Base-by-base conservation (phyloP, 2,329 filamentous ascomycete genomes). In the Claviceps pazoutovae region DNA sequence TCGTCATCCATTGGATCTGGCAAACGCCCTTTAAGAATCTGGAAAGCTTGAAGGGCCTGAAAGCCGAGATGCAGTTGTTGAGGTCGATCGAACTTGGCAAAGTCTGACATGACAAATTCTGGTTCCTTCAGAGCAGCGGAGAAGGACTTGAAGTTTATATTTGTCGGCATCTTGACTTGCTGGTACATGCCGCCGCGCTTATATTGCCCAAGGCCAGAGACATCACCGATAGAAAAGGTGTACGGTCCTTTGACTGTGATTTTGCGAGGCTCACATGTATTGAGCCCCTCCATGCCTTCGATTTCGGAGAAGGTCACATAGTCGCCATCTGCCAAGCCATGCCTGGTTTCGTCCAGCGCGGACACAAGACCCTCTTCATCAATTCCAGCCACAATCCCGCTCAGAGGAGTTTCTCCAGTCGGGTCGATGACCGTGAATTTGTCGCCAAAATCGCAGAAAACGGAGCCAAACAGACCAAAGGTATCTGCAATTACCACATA, bases 161-260 rank as follows among this genome's bases (percentile, higher is more conserved):
- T 80, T 72, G 93, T 95, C 49, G 93, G 93, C 91, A 96, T 96
- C 78, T 97, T 98, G 68, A 97, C 93, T 68, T 98, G 93, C 41
- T 87, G 84, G 68, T 86, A 98, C 54, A 95, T 79, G 55, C 93
- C 93, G 46, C 91, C 91, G 49, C 86, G 80, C 72, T 87, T 74
- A 72, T 98, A 98, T 61, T 86, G 77, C 38, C 93, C 93, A 38
- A 96, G 76, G 5, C 81, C 84, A 23, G 86, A 88, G 9, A 97
- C 88, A 65, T 96, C 88, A 43, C 91, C 93, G 59, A 98, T 96
- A 14, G 88, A 93, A 70, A 98, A 98, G 8, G 90, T 95, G 67
- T 97, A 98, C 3, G 93, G 93, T 0, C 87, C 93, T 72, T 95
- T 96, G 48, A 96, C 89, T 4, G 85, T 88, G 55, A 98, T 80